These are phyloP conservation scores for Agaricus blazei DNA, from an alignment of 768 basidiomycete species.

Conservation along the genomic window DNA sequence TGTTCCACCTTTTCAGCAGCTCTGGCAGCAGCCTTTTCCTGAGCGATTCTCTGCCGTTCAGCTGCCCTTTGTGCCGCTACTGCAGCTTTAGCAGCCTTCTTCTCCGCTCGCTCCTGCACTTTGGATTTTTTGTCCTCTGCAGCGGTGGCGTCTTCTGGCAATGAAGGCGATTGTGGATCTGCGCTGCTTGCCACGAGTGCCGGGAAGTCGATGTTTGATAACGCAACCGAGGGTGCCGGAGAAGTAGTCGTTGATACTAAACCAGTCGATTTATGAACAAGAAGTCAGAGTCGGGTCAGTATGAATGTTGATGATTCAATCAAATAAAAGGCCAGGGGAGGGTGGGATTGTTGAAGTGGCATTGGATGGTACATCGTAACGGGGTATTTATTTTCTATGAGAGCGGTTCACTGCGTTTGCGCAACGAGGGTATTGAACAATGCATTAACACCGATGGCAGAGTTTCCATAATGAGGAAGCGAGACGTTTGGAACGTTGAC, in stretches of 20 bases:
- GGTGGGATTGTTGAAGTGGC: conserved; percentile 23
- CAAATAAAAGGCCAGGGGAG: conserved; percentile 41
- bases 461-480: conserved; percentile 85
- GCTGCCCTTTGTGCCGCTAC: conserved; percentile 26
- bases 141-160: conserved; percentile 9
- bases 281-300: conserved; percentile 45
- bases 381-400: conserved; percentile 19
- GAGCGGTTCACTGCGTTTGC: conserved; percentile 22
- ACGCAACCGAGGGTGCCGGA: conserved; percentile 45
- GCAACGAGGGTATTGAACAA: conserved; percentile 33
- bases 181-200: conserved; percentile 45
- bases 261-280: conserved; percentile 30
- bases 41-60: conserved; percentile 33
- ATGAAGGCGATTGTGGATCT: conserved; percentile 18
- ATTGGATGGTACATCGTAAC: conserved; percentile 18
- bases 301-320: conserved; percentile 33
- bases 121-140: conserved; percentile 4
- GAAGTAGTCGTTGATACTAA: conserved; percentile 38
- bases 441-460: conserved; percentile 64
- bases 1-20: conserved; percentile 58
- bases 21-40: conserved; percentile 56
- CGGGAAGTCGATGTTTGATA: conserved; percentile 75
- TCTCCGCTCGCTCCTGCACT: conserved; percentile 8
- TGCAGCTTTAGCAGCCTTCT: conserved; percentile 16
- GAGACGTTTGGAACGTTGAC: conserved; percentile 85